Evolutionary conservation across 2,329 filamentous ascomycete species (phyloP).

Genomic region (Colletotrichum coccodes): DNA sequence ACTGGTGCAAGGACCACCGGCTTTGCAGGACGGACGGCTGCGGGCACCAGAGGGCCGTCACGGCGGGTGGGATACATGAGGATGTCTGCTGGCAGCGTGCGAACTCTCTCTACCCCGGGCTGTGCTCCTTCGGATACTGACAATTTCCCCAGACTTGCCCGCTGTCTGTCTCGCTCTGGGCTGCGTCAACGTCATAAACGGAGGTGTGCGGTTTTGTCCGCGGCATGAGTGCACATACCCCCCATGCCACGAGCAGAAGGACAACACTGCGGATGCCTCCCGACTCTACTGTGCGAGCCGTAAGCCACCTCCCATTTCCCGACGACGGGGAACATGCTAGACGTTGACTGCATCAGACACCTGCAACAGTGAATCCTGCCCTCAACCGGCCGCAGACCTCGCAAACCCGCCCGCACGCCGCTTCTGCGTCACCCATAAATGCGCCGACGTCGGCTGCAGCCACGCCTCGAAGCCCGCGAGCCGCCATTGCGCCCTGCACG

Average conservation of each 20-base stretch:
- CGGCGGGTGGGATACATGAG: background rate
- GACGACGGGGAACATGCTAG: background rate
- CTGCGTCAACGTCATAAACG: slow-evolving; percentile 3
- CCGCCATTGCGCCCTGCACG: slow-evolving; percentile 30
- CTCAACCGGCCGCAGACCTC: slow-evolving; percentile 23
- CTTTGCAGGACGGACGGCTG: slow-evolving; percentile 32
- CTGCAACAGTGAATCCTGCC: slow-evolving; percentile 14
- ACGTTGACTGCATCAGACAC: slow-evolving; percentile 3
- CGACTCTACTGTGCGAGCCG: slow-evolving; percentile 27
- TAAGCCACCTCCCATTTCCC: background rate
- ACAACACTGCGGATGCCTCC: background rate
- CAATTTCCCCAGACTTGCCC: background rate
- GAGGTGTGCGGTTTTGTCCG: slow-evolving; percentile 3
- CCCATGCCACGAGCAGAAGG: slow-evolving; percentile 18
- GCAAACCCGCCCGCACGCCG: slow-evolving; percentile 2
- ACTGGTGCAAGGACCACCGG: slow-evolving; percentile 34
- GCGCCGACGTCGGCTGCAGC: slow-evolving; percentile 6
- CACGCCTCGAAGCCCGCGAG: slow-evolving; percentile 15
- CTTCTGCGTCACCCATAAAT: slow-evolving; percentile 30
- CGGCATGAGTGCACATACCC: slow-evolving; percentile 30
- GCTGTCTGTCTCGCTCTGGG: background rate
- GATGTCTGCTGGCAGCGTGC: slow-evolving; percentile 31
- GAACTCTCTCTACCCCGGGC: background rate
- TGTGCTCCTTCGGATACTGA: background rate
- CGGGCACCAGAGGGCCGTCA: slow-evolving; percentile 1